phyloP scores from a whole-genome alignment of 805 yeast species.

The Yarrowia sp. region DNA sequence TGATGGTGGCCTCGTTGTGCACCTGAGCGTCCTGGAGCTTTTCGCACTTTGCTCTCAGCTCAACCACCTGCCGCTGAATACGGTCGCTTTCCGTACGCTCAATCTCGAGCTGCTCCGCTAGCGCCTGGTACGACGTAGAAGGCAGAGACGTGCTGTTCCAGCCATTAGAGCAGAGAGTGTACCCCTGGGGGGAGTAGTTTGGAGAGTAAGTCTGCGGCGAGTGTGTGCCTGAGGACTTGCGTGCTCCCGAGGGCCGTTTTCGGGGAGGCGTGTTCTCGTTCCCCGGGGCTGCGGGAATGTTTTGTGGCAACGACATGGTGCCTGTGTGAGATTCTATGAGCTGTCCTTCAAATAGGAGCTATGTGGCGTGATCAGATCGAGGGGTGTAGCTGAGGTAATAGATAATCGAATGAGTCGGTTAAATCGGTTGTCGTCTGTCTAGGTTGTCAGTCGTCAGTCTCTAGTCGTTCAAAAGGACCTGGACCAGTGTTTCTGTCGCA shows the following conservation, averaged over 20 bases:
- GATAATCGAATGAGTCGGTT: too few species aligned
- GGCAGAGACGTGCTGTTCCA: conserved; percentile 28
- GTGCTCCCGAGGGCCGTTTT: conserved; percentile 14
- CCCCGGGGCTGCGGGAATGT: conserved; percentile 26
- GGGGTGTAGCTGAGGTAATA: too few species aligned
- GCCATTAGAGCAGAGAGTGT: conserved; percentile 35
- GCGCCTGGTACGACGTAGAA: conserved; percentile 25
- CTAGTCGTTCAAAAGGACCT: too few species aligned
- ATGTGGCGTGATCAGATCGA: too few species aligned
- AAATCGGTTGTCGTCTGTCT: too few species aligned
- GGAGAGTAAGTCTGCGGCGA: conserved; percentile 35
- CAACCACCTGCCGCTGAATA: conserved; percentile 28
- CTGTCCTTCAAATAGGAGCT: background rate
- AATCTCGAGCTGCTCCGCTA: conserved; percentile 36
- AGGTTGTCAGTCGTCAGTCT: too few species aligned
- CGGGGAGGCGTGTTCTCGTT: conserved; percentile 27
- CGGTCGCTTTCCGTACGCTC: conserved; percentile 33
- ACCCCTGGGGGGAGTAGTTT: conserved; percentile 32
- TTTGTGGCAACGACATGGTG: conserved; percentile 20
- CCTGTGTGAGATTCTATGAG: background rate
- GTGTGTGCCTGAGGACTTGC: conserved; percentile 18
- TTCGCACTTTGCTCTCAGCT: conserved; percentile 25
- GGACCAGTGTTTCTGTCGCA: background rate
- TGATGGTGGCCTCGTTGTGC: conserved; percentile 27
- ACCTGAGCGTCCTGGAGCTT: conserved; percentile 35